Percentiles rank a stretch among this genome's conserved stretches.
Evolutionary conservation across 2,329 filamentous ascomycete species (phyloP).

Genomic region (Thielaviopsis populi): DNA sequence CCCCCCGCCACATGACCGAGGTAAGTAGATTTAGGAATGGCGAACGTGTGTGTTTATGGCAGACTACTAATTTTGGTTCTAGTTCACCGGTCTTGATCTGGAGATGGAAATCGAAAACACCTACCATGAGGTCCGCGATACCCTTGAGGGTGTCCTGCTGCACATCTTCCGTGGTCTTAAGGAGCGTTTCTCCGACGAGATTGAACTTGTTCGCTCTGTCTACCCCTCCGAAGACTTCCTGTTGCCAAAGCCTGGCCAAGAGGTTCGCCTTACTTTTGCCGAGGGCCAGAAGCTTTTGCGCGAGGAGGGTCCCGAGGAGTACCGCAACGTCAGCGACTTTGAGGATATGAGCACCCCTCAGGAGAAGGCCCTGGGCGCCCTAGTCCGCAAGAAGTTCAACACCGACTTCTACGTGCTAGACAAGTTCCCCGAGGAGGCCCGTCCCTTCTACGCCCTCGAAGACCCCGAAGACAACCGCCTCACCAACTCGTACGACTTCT

Average conservation of each 20-base stretch:
- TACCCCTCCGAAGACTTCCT: constrained; percentile 69
- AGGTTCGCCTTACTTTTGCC: constrained; percentile 61
- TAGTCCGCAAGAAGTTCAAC: constrained; percentile 76
- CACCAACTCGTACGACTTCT: constrained; percentile 64
- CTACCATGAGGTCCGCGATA: constrained; percentile 59
- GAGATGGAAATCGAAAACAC: constrained; percentile 75
- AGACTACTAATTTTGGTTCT: neutral
- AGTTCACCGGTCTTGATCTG: constrained; percentile 76
- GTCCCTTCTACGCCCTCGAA: constrained; percentile 86
- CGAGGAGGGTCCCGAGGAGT: constrained; percentile 55
- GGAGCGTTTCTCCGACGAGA: constrained; percentile 52
- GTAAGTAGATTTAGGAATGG: constrained; percentile 20
- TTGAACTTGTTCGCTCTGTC: constrained; percentile 54
- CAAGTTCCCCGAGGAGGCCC: constrained; percentile 79
- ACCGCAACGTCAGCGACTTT: constrained; percentile 52
- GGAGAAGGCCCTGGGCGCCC: constrained; percentile 74
- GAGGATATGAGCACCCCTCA: constrained; percentile 71
- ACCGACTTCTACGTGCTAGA: constrained; percentile 96
- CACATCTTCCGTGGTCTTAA: constrained; percentile 65
- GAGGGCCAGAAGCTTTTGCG: constrained; percentile 66
- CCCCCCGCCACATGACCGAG: constrained; percentile 70
- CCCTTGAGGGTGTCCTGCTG: constrained; percentile 60
- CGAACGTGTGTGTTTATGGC: constrained; percentile 20
- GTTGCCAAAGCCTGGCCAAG: constrained; percentile 57
- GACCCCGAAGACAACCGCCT: constrained; percentile 51